Percentiles rank a stretch among this genome's conserved stretches.
Evolutionary conservation across 1,284 basidiomycete species (phyloP).

Genomic region (Fomitiporia mediterranea): DNA sequence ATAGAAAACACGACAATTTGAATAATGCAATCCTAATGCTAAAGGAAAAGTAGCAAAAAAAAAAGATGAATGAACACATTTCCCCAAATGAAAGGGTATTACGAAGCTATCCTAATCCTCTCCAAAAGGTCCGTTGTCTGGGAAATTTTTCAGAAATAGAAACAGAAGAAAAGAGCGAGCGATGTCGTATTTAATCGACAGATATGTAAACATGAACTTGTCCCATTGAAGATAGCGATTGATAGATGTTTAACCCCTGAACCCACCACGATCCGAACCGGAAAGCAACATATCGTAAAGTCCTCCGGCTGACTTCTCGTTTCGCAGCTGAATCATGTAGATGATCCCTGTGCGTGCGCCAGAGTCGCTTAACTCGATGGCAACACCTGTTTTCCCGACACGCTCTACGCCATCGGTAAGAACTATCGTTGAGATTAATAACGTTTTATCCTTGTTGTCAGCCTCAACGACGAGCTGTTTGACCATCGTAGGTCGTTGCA

Average conservation of each 20-base stretch:
- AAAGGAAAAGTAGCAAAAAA: neutral
- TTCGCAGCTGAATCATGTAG: constrained; percentile 95
- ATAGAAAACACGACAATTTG: neutral
- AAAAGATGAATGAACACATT: neutral
- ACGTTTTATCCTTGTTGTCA: constrained; percentile 71
- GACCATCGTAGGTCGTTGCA: constrained; percentile 76
- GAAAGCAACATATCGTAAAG: constrained; percentile 85
- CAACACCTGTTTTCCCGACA: constrained; percentile 96
- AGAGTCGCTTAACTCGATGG: constrained; percentile 90
- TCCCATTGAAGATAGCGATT: neutral
- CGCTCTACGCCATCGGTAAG: constrained; percentile 95
- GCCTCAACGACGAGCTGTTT: constrained; percentile 97
- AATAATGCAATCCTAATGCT: neutral
- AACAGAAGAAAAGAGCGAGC: neutral
- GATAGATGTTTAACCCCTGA: constrained; percentile 14
- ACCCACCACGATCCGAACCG: constrained; percentile 62
- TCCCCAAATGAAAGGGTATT: constrained; percentile 3
- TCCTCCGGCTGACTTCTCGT: constrained; percentile 81
- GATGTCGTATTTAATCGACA: too few species aligned
- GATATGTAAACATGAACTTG: constrained; percentile 5
- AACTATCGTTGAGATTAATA: constrained; percentile 93
- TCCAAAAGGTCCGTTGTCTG: too few species aligned
- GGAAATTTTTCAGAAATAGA: neutral
- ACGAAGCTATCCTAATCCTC: constrained; percentile 1
- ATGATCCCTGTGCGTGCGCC: constrained; percentile 92